Conservation (phyloP, 441 rosid species). For the Biscutella auriculata region DNA sequence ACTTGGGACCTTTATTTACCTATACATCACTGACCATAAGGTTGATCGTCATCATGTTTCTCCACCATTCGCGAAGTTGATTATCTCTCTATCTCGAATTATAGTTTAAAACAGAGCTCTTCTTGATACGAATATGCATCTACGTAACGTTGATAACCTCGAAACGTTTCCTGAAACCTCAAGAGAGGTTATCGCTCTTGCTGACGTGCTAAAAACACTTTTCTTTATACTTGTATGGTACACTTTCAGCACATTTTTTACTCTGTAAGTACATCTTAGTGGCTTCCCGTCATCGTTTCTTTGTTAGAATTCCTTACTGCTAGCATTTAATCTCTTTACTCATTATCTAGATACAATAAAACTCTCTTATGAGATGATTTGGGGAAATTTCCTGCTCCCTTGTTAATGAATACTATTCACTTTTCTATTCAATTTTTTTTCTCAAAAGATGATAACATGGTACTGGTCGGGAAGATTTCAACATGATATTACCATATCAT, state of each 20-base stretch:
- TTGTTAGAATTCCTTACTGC: neutral
- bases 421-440: constrained; percentile 86
- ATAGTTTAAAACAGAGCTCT: no score
- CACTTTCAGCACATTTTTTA: constrained; percentile 95
- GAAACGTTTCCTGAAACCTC: constrained; percentile 23
- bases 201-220: constrained; percentile 81
- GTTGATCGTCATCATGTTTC: no score
- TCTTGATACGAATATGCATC: no score
- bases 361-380: constrained; percentile 88
- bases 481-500: constrained; percentile 52
- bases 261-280: constrained; percentile 58
- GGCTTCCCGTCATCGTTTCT: neutral
- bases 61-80: no score
- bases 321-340: constrained; percentile 2
- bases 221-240: constrained; percentile 96
- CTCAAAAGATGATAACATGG: constrained; percentile 69
- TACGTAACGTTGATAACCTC: constrained; percentile 16
- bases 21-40: no score
- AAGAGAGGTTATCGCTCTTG: constrained; percentile 33
- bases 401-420: constrained; percentile 89
- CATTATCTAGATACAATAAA: constrained; percentile 67
- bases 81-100: no score
- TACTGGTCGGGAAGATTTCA: constrained; percentile 78
- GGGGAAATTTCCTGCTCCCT: constrained; percentile 96
- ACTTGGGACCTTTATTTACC: no score